Evolutionary conservation across 2,329 filamentous ascomycete species (phyloP), one percentile per base, ranked within the genome.

Genomic region (Cadophora sp.): DNA sequence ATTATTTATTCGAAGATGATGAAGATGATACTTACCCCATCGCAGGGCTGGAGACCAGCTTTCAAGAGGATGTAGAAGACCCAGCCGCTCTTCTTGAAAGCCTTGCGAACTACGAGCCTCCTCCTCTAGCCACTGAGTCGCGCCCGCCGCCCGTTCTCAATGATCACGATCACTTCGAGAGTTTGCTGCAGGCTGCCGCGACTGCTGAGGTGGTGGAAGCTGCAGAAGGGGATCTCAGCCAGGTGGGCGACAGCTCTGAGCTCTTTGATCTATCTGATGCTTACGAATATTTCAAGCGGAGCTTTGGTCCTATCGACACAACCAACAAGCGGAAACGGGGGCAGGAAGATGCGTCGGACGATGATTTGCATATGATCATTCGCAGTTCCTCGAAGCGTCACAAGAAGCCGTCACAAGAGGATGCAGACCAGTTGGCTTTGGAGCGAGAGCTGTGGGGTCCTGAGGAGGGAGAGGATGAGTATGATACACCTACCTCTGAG

Each of bases 401-500:
- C 22, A 68, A 61, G 63, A 50, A n/a, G 13, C 8, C 47, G 11
- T 16, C 53, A 24, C 41, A 20, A 53, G 71, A 68, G 16, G 68
- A 69, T 22, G 59, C 45, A 59, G 68, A 67, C 18, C 65, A 71
- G 59, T 56, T 72, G 14, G 74, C 72, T 33, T 65, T 67, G 65
- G 72, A 76, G 56, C 66, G 62, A 24, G 73, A 73, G 59, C 73
- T 76, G 51, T 76, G 74, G 75, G 74, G 74, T n/a, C 67, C 70
- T 6, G 72, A 69, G 33, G 66, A 68, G 24, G 69, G 70, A 45
- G 73, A 71, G 18, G 47, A 70, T 24, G 71, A 69, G 3, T 68
- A 67, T 48, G 39, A 62, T 48, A 36, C 41, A 3, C 53, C 48
- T 18, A 41, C 41, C 33, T 33, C 45, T 22, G 64, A 72, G 16